Base-by-base conservation (phyloP, 352 stramenopile species). In the Pythium oligandrum region DNA sequence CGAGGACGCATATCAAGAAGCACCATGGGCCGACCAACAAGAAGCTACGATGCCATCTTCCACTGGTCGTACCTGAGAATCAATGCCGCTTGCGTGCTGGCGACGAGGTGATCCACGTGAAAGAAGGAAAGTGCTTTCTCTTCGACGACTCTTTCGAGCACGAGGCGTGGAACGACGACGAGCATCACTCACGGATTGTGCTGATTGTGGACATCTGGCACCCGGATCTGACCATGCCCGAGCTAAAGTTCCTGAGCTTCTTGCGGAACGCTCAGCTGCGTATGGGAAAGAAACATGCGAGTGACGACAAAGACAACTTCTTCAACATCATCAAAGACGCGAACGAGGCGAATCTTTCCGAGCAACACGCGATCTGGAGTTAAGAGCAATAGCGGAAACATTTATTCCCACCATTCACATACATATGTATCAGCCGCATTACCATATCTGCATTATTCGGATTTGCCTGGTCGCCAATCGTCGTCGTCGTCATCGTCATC, bases 91-190 rank as follows among this genome's bases (percentile, higher is more conserved):
- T 97, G 31, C 85, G 87, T 32, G 84, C 86, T 17, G 88, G 85
- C 9, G 64, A 78, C 47, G 67, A 93, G 48, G 68, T 75, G 7
- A 64, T 93, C 30, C 36, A 74, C 12, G 90, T 88, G 48, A 51
- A 86, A 42, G 77, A 96, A 59, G 95, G 94, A 47, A 88, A 97
- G 44, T 95, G 90, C n/a, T 78, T 99, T 34, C 62, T 99, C 4
- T 98, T 99, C 57, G 96, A 99, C 70, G 97, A 99, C 76, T 97
- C 86, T 31, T 99, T 98, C 68, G 90, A 99, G 71, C 97, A 99
- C 70, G 90, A 99, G 70, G 96, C 97, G 4, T 99, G 95, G 95
- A 99, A 99, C 70, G 75, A 89, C 51, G 73, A 93, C 48, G 51
- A 87, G 26, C 84, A 70, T 1, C 74, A 79, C 36, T 76, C 71